These are phyloP conservation scores for Hawksworthiomyces lignivorus DNA, from an alignment of 2,329 filamentous ascomycete species.

Conservation along the genomic window DNA sequence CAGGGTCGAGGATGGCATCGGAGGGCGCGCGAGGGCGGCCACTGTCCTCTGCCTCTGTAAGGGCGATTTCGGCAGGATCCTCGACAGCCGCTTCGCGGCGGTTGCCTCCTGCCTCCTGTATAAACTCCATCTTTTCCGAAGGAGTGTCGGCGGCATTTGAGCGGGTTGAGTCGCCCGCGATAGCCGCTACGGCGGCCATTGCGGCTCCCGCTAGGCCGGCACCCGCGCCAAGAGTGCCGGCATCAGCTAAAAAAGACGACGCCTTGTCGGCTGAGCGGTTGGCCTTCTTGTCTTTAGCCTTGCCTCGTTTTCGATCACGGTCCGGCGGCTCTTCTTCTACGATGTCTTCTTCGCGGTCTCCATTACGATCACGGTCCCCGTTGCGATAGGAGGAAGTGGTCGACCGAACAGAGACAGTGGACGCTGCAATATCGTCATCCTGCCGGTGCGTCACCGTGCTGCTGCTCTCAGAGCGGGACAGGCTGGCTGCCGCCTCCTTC, in stretches of 20 bases:
- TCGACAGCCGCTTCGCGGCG: too few species aligned
- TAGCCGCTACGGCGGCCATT: conserved; percentile 2
- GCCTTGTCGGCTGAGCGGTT: neutral
- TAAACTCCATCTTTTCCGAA: conserved; percentile 29
- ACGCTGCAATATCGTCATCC: neutral
- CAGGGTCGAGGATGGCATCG: conserved; percentile 42
- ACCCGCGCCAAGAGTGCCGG: conserved; percentile 63
- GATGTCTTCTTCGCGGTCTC: too few species aligned
- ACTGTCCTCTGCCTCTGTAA: neutral
- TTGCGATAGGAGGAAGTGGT: too few species aligned
- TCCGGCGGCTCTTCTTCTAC: conserved; percentile 4
- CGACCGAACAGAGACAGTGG: too few species aligned
- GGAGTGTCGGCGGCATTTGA: conserved; percentile 40
- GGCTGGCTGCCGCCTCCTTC: conserved; percentile 10
- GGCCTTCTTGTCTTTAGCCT: conserved; percentile 25
- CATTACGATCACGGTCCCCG: too few species aligned
- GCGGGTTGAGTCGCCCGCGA: conserved; percentile 42
- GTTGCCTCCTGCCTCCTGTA: conserved; percentile 12
- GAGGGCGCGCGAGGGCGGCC: conserved; percentile 9
- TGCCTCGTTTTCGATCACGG: conserved; percentile 1
- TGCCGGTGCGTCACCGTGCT: neutral
- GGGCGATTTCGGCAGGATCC: neutral
- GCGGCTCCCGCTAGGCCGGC: conserved; percentile 52
- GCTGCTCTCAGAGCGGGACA: neutral
- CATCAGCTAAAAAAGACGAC: conserved; percentile 63